phyloP scores from a whole-genome alignment of 2,329 filamentous ascomycete species.

The Hypoxylon sp. region DNA sequence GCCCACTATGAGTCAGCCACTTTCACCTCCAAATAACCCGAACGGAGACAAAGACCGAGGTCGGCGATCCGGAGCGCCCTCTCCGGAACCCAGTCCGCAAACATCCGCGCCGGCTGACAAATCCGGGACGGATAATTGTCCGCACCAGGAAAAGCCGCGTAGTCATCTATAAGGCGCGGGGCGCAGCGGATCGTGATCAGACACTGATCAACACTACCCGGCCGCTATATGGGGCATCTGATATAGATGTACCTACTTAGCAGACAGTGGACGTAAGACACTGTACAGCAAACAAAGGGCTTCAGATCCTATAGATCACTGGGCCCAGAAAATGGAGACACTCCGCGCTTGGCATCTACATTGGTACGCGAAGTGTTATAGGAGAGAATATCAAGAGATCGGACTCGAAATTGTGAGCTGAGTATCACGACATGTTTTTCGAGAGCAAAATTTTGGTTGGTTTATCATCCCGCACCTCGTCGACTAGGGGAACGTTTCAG shows the following conservation, averaged over 20 bases:
- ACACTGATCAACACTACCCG: not conserved
- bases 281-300: not conserved
- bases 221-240: not conserved
- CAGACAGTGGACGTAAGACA: not conserved
- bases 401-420: not conserved
- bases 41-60: constrained; percentile 31
- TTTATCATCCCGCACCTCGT: not conserved
- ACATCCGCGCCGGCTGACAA: constrained; percentile 25
- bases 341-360: not conserved
- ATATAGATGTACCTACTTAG: not conserved
- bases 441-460: not conserved
- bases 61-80: constrained; percentile 44
- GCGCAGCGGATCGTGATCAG: not conserved
- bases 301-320: not conserved
- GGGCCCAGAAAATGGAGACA: not conserved
- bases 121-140: not conserved
- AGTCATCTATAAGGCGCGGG: not conserved
- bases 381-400: not conserved
- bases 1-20: constrained; percentile 7
- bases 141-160: not conserved
- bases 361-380: not conserved
- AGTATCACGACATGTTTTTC: not conserved
- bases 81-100: constrained; percentile 43
- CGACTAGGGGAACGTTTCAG: not conserved
- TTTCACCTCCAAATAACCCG: not conserved